Evolutionary conservation across 768 basidiomycete species (phyloP), one percentile per base, ranked within the genome.

Genomic region (Mycena kentingensis): DNA sequence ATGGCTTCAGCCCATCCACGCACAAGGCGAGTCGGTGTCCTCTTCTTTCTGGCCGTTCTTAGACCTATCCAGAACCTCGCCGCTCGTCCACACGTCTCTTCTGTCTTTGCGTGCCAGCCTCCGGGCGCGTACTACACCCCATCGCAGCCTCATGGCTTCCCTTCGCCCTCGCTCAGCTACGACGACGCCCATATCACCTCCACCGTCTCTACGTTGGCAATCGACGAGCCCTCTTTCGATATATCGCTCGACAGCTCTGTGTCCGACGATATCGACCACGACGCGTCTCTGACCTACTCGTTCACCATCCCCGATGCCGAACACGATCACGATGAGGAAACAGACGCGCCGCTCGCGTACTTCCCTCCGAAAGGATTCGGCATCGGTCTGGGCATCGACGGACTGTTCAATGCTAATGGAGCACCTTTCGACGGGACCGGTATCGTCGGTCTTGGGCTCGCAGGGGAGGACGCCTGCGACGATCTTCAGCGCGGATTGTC

Each of bases 361-460:
- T 29, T 28, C n/a, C 44, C 26, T 8, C 27, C 44, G 27, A 7
- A 12, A 28, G 44, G 27, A n/a, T 11, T 31, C 12, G 52, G 52
- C 29, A 47, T 59, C 29, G 58, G 58, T 16, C 57, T 59, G n/a
- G 58, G 58, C 13, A 22, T 59, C 27, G 15, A 18, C 29, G 53
- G 50, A 2, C 46, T 59, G 41, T 52, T 51, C 53, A 59, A 52
- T 5, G n/a, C 53, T 4, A 46, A 55, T 43, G 58, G 58, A 19
- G 25, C 58, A 18, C 27, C 49, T 4, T 59, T 59, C 36, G 58
- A 59, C 43, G 58, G 58, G 22, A 48, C 52, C 46, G 58, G 58
- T 27, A 46, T 55, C 25, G 25, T 59, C 18, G 29, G 44, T 29
- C 44, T 46, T 29, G 44, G 24, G 18, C 26, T 35, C 18, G 22